A percentile compares a stretch with the other conserved stretches of the same genome.
Conservation (phyloP, 768 basidiomycete species). For the Pholiota molesta region DNA sequence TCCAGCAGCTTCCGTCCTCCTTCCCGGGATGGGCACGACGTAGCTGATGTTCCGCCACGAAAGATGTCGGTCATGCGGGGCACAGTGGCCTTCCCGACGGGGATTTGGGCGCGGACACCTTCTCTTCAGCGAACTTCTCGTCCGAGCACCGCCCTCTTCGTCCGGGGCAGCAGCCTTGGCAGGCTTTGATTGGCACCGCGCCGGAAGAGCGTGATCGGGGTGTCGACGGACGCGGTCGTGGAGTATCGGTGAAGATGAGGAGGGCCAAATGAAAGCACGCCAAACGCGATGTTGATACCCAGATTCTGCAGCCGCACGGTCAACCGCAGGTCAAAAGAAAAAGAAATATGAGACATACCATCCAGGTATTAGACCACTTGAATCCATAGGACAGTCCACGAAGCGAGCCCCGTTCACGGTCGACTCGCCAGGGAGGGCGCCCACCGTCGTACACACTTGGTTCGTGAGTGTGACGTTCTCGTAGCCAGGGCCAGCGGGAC, state of each 20-base stretch:
- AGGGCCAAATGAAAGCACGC: slow-evolving; percentile 50
- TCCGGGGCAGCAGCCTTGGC: slow-evolving; percentile 23
- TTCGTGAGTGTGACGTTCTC: slow-evolving; percentile 56
- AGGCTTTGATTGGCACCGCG: slow-evolving; percentile 42
- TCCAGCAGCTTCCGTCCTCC: slow-evolving; percentile 54
- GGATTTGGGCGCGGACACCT: slow-evolving; percentile 22
- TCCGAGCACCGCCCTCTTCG: slow-evolving; percentile 23
- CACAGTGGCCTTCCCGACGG: not conserved
- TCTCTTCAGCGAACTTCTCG: slow-evolving; percentile 23
- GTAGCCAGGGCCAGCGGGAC: slow-evolving; percentile 69
- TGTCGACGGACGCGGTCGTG: slow-evolving; percentile 34
- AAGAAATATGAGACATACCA: slow-evolving; percentile 30
- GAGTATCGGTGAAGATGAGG: slow-evolving; percentile 59
- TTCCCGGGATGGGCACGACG: slow-evolving; percentile 60
- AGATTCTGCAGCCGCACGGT: slow-evolving; percentile 46
- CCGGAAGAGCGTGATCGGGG: slow-evolving; percentile 62
- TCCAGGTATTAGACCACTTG: slow-evolving; percentile 40
- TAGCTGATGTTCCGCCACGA: slow-evolving; percentile 82
- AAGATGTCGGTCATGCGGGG: slow-evolving; percentile 60
- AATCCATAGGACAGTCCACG: slow-evolving; percentile 50
- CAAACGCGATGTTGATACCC: slow-evolving; percentile 73
- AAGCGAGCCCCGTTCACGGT: slow-evolving; percentile 64
- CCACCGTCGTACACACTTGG: slow-evolving; percentile 75
- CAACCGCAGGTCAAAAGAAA: not conserved
- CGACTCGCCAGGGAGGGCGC: slow-evolving; percentile 57